A percentile compares a stretch with the other conserved stretches of the same genome.
Conservation (phyloP, 305 asterid genomes). For the Fraxinus velutina region DNA sequence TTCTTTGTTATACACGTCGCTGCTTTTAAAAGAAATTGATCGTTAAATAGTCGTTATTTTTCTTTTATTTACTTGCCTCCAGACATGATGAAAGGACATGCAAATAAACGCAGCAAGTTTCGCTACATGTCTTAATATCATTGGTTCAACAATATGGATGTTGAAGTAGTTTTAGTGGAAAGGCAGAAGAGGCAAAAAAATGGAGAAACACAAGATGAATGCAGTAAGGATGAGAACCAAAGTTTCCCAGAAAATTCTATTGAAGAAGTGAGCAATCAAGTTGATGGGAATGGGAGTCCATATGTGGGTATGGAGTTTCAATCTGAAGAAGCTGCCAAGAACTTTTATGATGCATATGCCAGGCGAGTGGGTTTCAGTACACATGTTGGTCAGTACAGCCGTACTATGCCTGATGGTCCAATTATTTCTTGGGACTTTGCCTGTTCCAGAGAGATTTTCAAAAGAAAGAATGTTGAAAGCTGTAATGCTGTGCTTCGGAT, state of each 20-base stretch:
- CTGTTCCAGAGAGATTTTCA: constrained; percentile 61
- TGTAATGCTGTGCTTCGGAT: constrained; percentile 65
- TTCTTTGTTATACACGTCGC: constrained; percentile 7
- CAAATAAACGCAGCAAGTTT: constrained; percentile 14
- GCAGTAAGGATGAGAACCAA: constrained; percentile 35
- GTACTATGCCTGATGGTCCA: constrained; percentile 57
- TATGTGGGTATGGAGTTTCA: constrained; percentile 68
- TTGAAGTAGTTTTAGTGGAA: constrained; percentile 40
- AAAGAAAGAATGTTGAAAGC: constrained; percentile 53
- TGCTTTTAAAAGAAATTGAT: not conserved
- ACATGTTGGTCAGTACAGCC: constrained; percentile 58
- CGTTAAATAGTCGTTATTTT: not conserved
- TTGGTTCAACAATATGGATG: constrained; percentile 30
- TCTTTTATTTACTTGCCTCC: not conserved
- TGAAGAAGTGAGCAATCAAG: constrained; percentile 37
- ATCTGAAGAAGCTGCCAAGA: constrained; percentile 71
- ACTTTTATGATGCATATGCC: constrained; percentile 63
- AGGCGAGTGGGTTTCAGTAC: constrained; percentile 61
- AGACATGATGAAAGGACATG: constrained; percentile 3
- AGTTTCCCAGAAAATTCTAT: constrained; percentile 33
- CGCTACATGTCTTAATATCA: constrained; percentile 7
- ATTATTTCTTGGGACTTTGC: constrained; percentile 57
- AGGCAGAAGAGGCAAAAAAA: constrained; percentile 42
- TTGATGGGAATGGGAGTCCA: constrained; percentile 45
- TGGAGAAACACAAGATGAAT: constrained; percentile 30